These are phyloP conservation scores for Ustilago tritici DNA, from an alignment of 1,284 basidiomycete genomes.

Conservation along the genomic window DNA sequence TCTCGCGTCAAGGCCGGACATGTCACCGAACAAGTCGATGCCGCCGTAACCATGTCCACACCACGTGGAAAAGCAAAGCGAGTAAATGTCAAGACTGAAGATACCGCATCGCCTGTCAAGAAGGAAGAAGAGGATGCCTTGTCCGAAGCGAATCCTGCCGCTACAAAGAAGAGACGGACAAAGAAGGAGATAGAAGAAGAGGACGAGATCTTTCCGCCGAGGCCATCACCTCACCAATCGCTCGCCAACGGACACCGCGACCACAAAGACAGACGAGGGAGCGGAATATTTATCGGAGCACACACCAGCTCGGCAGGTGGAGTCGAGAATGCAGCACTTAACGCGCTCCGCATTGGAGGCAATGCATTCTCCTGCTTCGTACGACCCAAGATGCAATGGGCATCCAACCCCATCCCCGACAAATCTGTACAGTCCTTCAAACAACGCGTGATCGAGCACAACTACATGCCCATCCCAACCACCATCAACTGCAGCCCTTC, in stretches of 20 bases:
- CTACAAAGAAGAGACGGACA: conserved; percentile 16
- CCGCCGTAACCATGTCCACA: background rate
- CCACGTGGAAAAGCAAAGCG: background rate
- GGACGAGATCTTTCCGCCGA: conserved; percentile 23
- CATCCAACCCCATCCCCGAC: conserved; percentile 75
- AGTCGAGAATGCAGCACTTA: conserved; percentile 79
- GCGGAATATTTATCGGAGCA: conserved; percentile 74
- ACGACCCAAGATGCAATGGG: conserved; percentile 85
- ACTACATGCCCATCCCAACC: conserved; percentile 16
- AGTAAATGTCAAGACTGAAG: conserved; percentile 12
- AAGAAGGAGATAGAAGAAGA: conserved; percentile 29
- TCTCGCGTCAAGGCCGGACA: conserved; percentile 16
- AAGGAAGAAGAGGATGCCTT: background rate
- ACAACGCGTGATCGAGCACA: conserved; percentile 18
- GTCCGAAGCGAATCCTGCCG: background rate
- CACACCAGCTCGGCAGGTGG: conserved; percentile 85
- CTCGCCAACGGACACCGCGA: background rate
- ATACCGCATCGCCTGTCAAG: background rate
- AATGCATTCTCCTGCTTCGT: conserved; percentile 86
- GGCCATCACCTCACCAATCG: conserved; percentile 7
- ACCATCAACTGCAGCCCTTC: background rate
- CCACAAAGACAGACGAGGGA: conserved; percentile 17
- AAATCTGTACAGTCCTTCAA: conserved; percentile 71
- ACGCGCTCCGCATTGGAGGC: conserved; percentile 77
- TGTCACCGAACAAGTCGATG: background rate